Evolutionary conservation across 2,329 filamentous ascomycete genomes (phyloP).

Genomic region (Bipolaris victoriae): DNA sequence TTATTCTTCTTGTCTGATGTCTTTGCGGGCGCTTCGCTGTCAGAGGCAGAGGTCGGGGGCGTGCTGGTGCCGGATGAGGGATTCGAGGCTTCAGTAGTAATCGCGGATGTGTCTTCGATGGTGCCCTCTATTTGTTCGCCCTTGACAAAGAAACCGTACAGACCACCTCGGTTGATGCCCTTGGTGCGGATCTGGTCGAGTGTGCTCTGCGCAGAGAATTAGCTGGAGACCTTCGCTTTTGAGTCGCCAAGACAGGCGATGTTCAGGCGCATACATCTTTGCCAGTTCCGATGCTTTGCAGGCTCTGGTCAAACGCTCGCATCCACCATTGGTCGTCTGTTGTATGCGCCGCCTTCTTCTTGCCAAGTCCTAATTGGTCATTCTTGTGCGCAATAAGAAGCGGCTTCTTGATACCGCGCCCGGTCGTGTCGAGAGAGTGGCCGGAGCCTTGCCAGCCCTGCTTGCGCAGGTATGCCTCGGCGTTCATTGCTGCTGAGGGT

Average conservation of each 20-base stretch:
- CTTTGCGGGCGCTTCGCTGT: slow-evolving; percentile 24
- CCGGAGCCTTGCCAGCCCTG: slow-evolving; percentile 92
- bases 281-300: slow-evolving; percentile 66
- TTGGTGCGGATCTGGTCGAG: slow-evolving; percentile 55
- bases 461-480: slow-evolving; percentile 77
- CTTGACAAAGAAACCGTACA: slow-evolving; percentile 85
- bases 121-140: slow-evolving; percentile 81
- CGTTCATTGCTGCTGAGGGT: slow-evolving; percentile 68
- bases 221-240: background rate
- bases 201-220: slow-evolving; percentile 60
- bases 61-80: slow-evolving; percentile 31
- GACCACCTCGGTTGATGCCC: slow-evolving; percentile 58
- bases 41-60: slow-evolving; percentile 37
- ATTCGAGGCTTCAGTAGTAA: slow-evolving; percentile 23
- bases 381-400: slow-evolving; percentile 83
- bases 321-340: slow-evolving; percentile 94
- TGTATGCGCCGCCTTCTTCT: slow-evolving; percentile 63
- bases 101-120: slow-evolving; percentile 49
- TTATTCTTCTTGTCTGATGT: slow-evolving; percentile 31
- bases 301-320: slow-evolving; percentile 87
- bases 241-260: background rate
- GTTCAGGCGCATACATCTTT: slow-evolving; percentile 28
- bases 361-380: slow-evolving; percentile 80
- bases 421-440: slow-evolving; percentile 80
- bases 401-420: slow-evolving; percentile 79